These are phyloP conservation scores for Suillus spraguei DNA, from an alignment of 768 basidiomycete genomes.

Conservation along the genomic window DNA sequence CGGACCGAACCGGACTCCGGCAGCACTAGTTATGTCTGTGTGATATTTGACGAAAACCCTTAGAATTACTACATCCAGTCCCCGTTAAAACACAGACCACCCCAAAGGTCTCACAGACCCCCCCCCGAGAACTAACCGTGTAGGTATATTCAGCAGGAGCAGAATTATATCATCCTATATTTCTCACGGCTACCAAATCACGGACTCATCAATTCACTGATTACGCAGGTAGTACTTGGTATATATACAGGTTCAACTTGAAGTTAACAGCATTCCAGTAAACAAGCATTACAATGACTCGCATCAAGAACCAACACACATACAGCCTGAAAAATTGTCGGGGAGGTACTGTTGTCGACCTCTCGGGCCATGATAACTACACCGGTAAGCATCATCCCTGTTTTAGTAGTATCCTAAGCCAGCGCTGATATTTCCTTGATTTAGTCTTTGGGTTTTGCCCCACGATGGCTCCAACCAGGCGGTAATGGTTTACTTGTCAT, in stretches of 20 bases:
- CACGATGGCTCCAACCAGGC: slow-evolving; percentile 51
- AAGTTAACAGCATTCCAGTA: neutral
- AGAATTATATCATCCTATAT: no score
- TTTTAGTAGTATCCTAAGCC: neutral
- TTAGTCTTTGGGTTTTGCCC: slow-evolving; percentile 50
- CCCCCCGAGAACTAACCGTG: no score
- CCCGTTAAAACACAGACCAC: no score
- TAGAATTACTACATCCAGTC: no score
- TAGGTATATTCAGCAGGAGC: no score
- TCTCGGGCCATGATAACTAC: no score
- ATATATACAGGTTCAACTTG: neutral
- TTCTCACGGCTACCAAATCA: no score
- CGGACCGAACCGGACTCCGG: no score
- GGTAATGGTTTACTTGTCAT: slow-evolving; percentile 32
- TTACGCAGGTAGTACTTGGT: neutral
- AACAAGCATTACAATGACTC: slow-evolving; percentile 17
- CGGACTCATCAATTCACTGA: no score
- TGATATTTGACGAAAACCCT: no score
- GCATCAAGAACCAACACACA: slow-evolving; percentile 35
- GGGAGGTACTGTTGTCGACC: slow-evolving; percentile 51
- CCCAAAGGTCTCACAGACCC: no score
- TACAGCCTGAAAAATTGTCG: slow-evolving; percentile 55
- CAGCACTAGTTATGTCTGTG: no score
- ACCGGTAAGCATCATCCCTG: slow-evolving; percentile 35
- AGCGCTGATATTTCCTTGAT: neutral